Conservation (phyloP, 306 rosid species). For the Elaeagnus macrophylla region DNA sequence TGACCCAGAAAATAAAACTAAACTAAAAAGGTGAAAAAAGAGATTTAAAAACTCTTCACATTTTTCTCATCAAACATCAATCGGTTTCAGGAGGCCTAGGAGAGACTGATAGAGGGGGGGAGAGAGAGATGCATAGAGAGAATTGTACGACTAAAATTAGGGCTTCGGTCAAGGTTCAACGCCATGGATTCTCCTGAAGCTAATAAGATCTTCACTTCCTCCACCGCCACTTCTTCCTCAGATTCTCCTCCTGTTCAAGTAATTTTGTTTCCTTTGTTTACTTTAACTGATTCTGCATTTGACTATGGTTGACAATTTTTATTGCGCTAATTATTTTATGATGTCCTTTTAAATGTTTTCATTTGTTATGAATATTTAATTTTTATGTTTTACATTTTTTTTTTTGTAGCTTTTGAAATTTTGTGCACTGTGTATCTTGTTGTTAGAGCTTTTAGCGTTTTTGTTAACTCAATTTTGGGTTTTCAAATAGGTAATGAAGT, state of each 20-base stretch:
- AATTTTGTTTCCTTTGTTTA: slow-evolving; percentile 1
- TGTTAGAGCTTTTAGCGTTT: too few species aligned
- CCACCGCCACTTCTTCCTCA: slow-evolving; percentile 7
- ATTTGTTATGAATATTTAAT: too few species aligned
- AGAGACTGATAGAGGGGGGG: background rate
- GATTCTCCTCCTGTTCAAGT: slow-evolving; percentile 45
- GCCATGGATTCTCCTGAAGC: slow-evolving; percentile 47
- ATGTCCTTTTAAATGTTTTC: too few species aligned
- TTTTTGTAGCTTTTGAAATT: too few species aligned
- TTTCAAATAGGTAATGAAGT: too few species aligned
- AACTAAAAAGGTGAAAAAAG: background rate
- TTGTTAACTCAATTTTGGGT: too few species aligned
- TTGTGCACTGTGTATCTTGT: too few species aligned
- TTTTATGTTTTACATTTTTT: too few species aligned
- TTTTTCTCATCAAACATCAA: background rate
- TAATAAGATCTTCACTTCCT: slow-evolving; percentile 18
- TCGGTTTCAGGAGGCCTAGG: slow-evolving; percentile 15
- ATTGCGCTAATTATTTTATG: background rate
- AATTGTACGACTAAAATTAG: slow-evolving; percentile 17
- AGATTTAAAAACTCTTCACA: background rate
- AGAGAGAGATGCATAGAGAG: slow-evolving; percentile 24
- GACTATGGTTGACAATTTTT: background rate
- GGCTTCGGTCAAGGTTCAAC: slow-evolving; percentile 12
- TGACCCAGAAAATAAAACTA: background rate
- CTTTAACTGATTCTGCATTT: background rate